Conservation (phyloP, 495 filamentous ascomycete genomes). For the Penicillium verhagenii region DNA sequence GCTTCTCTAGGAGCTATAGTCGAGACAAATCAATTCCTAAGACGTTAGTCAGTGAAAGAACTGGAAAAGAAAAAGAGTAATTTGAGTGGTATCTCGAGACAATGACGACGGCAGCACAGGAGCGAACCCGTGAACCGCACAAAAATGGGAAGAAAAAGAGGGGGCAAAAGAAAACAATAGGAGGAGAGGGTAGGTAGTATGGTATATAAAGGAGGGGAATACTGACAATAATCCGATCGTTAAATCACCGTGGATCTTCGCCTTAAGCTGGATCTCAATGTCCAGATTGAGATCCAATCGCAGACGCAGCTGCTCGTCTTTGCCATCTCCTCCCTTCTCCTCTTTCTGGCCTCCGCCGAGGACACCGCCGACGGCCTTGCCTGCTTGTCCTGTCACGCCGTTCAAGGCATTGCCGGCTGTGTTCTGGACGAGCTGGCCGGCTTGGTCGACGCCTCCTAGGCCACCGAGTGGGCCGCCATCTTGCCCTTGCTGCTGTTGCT, state of each 20-base stretch:
- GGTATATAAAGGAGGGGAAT: slow-evolving; percentile 10
- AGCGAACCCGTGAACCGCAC: neutral
- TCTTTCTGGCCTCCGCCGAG: slow-evolving; percentile 40
- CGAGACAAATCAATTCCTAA: slow-evolving; percentile 25
- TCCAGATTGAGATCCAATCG: slow-evolving; percentile 84
- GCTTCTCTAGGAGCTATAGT: slow-evolving; percentile 20
- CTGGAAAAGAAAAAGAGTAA: neutral
- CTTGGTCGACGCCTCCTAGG: slow-evolving; percentile 58
- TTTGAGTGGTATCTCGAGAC: neutral
- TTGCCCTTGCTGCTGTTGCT: slow-evolving; percentile 34
- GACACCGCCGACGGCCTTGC: slow-evolving; percentile 56
- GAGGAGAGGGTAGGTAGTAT: too few relatives aligned
- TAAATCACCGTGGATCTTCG: slow-evolving; percentile 88
- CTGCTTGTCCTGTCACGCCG: slow-evolving; percentile 54
- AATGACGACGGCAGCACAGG: neutral
- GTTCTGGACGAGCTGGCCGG: slow-evolving; percentile 57
- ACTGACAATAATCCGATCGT: slow-evolving; percentile 83
- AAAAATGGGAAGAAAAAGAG: neutral
- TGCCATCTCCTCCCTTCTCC: slow-evolving; percentile 46
- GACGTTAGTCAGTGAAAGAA: slow-evolving; percentile 25
- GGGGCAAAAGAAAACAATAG: too few relatives aligned
- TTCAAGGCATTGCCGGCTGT: slow-evolving; percentile 62
- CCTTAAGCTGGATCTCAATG: slow-evolving; percentile 86
- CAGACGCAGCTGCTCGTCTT: slow-evolving; percentile 72
- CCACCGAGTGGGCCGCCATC: slow-evolving; percentile 49